Evolutionary conservation across 371 early-diverging fungal species (phyloP), one percentile per base, ranked within the genome.

Genomic region (Thermomucor indicae-seudaticae): DNA sequence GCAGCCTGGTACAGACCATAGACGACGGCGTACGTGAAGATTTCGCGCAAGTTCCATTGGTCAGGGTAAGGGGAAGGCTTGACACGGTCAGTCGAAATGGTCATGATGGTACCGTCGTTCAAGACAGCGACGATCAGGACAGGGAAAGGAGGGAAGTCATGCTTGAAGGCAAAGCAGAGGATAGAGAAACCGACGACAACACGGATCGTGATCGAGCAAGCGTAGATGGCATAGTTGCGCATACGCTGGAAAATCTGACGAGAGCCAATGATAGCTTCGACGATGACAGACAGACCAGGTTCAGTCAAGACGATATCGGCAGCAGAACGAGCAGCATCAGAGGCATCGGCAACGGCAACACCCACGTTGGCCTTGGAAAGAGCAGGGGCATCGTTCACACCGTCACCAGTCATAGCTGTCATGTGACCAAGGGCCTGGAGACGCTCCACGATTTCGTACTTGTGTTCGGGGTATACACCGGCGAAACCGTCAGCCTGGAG

Each of bases 361-460:
- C 89, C 89, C 46, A 86, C 85, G 57, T 88, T 85, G 52, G 89
- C 89, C 78, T 85, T 85, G 62, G 83, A 81, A 55, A 98, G 87
- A 41, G 97, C 95, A 17, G 92, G 94, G 7, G 94, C 91, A 72
- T 96, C 98, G 72, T 95, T 96, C 47, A 93, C 93, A 76, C 96
- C 95, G 70, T 96, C 95, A 58, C 98, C 98, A 37, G 92, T 91
- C 92, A 93, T 93, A 46, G 86, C 89, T 43, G 89, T 91, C 69
- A 88, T 79, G 58, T 88, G 81, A 10, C 85, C 86, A 56, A 80
- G 72, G 48, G 80, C 77, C 70, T 95, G 92, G 52, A 96, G 79
- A 45, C 90, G 89, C 55, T 87, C 85, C 28, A 97, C 92, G 67
- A 96, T 90, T 65, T 90, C 89, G 51, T 89, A 83, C 81, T 95